Base-by-base conservation (phyloP, 148 eudicot genomes). In the Euryodendron excelsum region DNA sequence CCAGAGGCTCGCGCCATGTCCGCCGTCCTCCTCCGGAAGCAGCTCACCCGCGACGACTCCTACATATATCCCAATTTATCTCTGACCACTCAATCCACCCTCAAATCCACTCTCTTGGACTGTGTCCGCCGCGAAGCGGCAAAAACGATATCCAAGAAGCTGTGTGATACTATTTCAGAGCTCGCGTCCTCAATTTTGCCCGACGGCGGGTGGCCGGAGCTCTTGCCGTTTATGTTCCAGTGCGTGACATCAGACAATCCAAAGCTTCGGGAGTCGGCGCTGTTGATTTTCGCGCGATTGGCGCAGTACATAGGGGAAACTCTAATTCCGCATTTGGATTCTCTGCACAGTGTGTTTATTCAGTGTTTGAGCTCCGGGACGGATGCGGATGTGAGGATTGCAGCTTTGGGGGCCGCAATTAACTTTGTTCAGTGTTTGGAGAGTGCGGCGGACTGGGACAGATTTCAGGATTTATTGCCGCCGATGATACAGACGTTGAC, bases 401-500 rank as follows among this genome's bases (percentile, higher is more conserved):
- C 94, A 0, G 90, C 94, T 0, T 45, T 90, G 53, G 86, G 89
- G 52, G 94, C 94, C 1, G 87, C 84, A 0, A 89, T 92, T 56
- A 90, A 88, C 79, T 91, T 94, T 77, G 89, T 92, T 37, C 94
- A 94, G 86, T 94, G 93, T 45, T 81, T 91, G 53, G 69, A 85
- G 8, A 80, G 79, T 36, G 79, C 94, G 3, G 65, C 58, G 2
- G 96, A 91, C 23, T 59, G 94, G 30, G 94, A 94, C 60, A 73
- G 91, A 80, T 92, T 94, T 59, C 96, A 94, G 82, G 98, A 94
- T 73, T 80, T 94, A 31, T 55, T 94, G 65, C 98, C 98, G 3
- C 82, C 88, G 0, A 94, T 94, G 96, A 91, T 94, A 93, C 87
- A 67, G 82, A 90, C 96, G 20, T 75, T 94, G 81, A 90, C 90